Percentiles rank a stretch among this genome's conserved stretches.
These are phyloP conservation scores for Ganoderma meredithae DNA, from an alignment of 1,284 basidiomycete species.

Conservation along the genomic window DNA sequence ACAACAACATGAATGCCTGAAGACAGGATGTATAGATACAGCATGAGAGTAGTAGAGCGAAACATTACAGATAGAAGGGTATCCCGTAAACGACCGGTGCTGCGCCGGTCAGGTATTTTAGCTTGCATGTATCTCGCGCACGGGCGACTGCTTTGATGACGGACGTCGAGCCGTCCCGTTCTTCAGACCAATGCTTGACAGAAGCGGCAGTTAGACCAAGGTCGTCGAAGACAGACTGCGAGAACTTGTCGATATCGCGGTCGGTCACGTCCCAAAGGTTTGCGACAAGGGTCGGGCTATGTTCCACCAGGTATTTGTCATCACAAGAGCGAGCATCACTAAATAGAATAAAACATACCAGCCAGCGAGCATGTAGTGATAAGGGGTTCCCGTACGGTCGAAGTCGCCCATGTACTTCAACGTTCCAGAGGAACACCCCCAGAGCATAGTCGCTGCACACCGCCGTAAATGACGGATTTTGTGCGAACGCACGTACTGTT, in stretches of 20 bases:
- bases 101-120: constrained; percentile 96
- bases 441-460: constrained; percentile 96
- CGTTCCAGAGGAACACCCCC: constrained; percentile 96
- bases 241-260: constrained; percentile 94
- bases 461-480: constrained; percentile 81
- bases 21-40: constrained; percentile 8
- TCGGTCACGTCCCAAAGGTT: constrained; percentile 99
- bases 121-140: constrained; percentile 83
- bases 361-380: constrained; percentile 95
- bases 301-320: constrained; percentile 2
- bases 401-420: constrained; percentile 93
- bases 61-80: constrained; percentile 75
- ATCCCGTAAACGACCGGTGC: constrained; percentile 96
- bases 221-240: constrained; percentile 83
- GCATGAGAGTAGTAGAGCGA: neutral
- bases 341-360: constrained; percentile 65
- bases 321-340: neutral
- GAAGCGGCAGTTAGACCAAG: constrained; percentile 62
- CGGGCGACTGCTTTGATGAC: constrained; percentile 83
- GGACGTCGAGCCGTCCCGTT: constrained; percentile 47
- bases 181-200: constrained; percentile 40
- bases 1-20: neutral
- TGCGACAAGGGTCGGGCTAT: constrained; percentile 89
- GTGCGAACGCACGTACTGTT: constrained; percentile 91
- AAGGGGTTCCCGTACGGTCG: constrained; percentile 90